Base-by-base conservation (phyloP, 2,329 filamentous ascomycete genomes). In the Trichoderma lentiforme region DNA sequence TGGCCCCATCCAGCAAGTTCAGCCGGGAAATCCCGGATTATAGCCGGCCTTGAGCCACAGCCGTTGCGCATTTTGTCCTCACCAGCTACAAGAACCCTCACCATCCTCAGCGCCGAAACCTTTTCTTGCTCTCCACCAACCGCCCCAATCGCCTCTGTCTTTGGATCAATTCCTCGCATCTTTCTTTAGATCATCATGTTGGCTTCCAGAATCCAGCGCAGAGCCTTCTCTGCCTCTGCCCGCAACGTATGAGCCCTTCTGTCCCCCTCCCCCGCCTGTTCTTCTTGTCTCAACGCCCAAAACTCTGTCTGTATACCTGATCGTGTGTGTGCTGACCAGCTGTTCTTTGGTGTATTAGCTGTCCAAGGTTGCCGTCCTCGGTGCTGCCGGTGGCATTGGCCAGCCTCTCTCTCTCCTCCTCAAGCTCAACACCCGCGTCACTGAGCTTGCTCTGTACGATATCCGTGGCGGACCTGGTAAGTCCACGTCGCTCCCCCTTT, bases 341-440 rank as follows among this genome's bases (percentile, higher is more conserved):
- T 64, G 74, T 70, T 76, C 77, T 65, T 74, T 78, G 73, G 77
- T 43, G 60, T 58, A 24, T 74, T 77, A 99, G 96, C 90, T 94
- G 81, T 97, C 95, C 86, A 98, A 98, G 90, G 96, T 99, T 80
- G 91, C 95, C 82, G 94, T 99, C 78, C 93, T 98, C 83, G 96
- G 96, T 88, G 96, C 96, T 78, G 92, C 92, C 81, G 96, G 96
- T 87, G 96, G 96, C 85, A 99, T 99, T 87, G 96, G 96, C 84
- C 96, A 99, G 85, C 96, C 96, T 81, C 88, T 99, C 80, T 99
- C 96, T 73, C 92, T 99, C 77, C 92, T 99, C 82, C 90, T 99
- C 85, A 99, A 99, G 94, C 91, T 98, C 83, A 98, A 98, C 92
- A 94, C 95, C 79, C 90, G 93, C 81, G 95, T 98, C 79, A 92